Conservation (phyloP, 129 eudicot species). For the Solidago caesia region DNA sequence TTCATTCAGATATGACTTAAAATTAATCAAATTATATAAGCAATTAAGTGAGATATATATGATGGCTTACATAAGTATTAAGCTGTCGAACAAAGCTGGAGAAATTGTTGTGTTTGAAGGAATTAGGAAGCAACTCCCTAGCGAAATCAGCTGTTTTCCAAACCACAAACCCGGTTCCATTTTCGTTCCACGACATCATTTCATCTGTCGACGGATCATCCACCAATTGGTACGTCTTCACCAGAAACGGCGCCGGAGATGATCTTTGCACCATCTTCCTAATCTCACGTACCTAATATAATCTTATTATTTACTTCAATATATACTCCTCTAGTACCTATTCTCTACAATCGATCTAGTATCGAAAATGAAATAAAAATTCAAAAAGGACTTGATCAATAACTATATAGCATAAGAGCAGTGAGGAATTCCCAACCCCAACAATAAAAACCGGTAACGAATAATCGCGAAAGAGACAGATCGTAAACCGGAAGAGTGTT, state of each 20-base stretch:
- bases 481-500: slow-evolving; percentile 28
- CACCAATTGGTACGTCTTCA: slow-evolving; percentile 77
- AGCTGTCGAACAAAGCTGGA: slow-evolving; percentile 96
- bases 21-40: too few relatives aligned
- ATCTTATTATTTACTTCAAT: neutral
- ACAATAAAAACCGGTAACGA: slow-evolving; percentile 84
- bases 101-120: slow-evolving; percentile 88
- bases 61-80: slow-evolving; percentile 74
- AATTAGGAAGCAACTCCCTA: slow-evolving; percentile 75
- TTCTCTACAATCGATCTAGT: neutral
- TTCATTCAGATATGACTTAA: too few relatives aligned
- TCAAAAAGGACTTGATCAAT: neutral
- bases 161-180: slow-evolving; percentile 64
- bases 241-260: slow-evolving; percentile 76
- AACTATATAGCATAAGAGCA: slow-evolving; percentile 89
- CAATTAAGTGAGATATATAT: too few relatives aligned
- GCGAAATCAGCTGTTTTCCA: slow-evolving; percentile 91
- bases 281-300: slow-evolving; percentile 13
- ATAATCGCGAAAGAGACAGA: slow-evolving; percentile 49
- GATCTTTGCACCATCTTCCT: slow-evolving; percentile 60
- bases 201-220: slow-evolving; percentile 72
- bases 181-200: slow-evolving; percentile 73
- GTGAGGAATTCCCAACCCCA: slow-evolving; percentile 98
- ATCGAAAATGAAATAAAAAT: neutral
- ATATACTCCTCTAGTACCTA: neutral